Evolutionary conservation across 768 basidiomycete species (phyloP), one percentile per base, ranked within the genome.

Genomic region (Phanerodontia chrysosporium): DNA sequence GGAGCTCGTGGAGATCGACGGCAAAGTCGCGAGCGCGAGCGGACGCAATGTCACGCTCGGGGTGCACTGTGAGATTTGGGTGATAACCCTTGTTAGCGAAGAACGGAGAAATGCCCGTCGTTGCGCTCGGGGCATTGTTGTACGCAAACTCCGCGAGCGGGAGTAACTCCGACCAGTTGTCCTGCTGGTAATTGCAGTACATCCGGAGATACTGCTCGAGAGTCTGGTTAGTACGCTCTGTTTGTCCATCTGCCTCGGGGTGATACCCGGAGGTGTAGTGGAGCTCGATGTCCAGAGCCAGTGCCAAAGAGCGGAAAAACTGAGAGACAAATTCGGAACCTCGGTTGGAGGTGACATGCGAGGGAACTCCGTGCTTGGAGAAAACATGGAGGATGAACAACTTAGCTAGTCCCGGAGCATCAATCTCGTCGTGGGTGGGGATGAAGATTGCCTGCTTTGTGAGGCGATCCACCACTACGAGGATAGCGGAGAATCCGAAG

Each of bases 231-330:
- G 71, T 58, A 8, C 68, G 32, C 58, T 78, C 74, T 2, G 74
- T 73, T 49, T 73, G 72, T 0, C 76, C 75, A 60, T 79, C 71
- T 0, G 74, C 70, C 58, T 78, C 74, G 0, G 74, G 76, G 57
- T 78, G 77, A 49, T 75, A 69, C 0, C 71, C 73, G 1, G 76
- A 70, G 0, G 74, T 48, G 3, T 60, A 62, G 51, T 61, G 55
- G 1, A 35, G 32, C 13, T 55, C 24, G 4, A 64, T 59, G 0
- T 67, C 69, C n/a, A 73, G 7, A 55, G 49, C 13, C 36, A 0
- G 3, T 36, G 51, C 24, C 65, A 72, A 56, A 74, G 75, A 21
- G 68, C 48, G 9, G 7, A n/a, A 49, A 29, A 61, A 58, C 10
- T 32, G 57, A 1, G 76, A 76, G 9, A 74, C 58, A 51, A 78